A percentile compares a stretch with the other conserved stretches of the same genome.
These are phyloP conservation scores for Pelargonium citronellum DNA, from an alignment of 441 rosid species.

Conservation along the genomic window DNA sequence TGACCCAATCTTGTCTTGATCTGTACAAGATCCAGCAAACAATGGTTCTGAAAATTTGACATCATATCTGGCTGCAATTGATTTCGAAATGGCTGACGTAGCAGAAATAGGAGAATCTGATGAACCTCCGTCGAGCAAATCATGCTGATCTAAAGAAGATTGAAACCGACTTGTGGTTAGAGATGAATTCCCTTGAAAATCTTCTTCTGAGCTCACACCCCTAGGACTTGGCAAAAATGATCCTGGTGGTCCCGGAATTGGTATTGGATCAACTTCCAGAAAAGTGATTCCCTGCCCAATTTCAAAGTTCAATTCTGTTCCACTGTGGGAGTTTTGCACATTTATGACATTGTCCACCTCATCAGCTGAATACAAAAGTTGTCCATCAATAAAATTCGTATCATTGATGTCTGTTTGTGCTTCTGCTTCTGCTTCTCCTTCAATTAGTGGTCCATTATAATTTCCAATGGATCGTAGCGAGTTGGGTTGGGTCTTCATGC, in stretches of 20 bases:
- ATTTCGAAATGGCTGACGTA: constrained; percentile 56
- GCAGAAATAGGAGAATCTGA: constrained; percentile 79
- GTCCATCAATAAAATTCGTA: constrained; percentile 35
- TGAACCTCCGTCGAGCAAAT: constrained; percentile 50
- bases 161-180: constrained; percentile 62
- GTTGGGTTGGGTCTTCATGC: constrained; percentile 31
- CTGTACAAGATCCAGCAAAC: constrained; percentile 27
- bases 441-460: constrained; percentile 33
- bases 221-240: constrained; percentile 92
- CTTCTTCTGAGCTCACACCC: constrained; percentile 65
- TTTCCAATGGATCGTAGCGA: constrained; percentile 39
- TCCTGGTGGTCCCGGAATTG: constrained; percentile 96
- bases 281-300: constrained; percentile 42
- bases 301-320: constrained; percentile 39
- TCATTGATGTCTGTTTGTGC: constrained; percentile 23
- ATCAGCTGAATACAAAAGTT: constrained; percentile 48
- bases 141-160: constrained; percentile 64
- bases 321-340: constrained; percentile 28
- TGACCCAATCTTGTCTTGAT: constrained; percentile 34
- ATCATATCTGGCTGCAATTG: constrained; percentile 34
- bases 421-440: constrained; percentile 35
- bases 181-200: constrained; percentile 77
- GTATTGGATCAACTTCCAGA: constrained; percentile 83
- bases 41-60: constrained; percentile 35
- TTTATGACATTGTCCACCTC: constrained; percentile 38